phyloP scores from a whole-genome alignment of 2,329 filamentous ascomycete species.

The Fusarium sulawesiense region DNA sequence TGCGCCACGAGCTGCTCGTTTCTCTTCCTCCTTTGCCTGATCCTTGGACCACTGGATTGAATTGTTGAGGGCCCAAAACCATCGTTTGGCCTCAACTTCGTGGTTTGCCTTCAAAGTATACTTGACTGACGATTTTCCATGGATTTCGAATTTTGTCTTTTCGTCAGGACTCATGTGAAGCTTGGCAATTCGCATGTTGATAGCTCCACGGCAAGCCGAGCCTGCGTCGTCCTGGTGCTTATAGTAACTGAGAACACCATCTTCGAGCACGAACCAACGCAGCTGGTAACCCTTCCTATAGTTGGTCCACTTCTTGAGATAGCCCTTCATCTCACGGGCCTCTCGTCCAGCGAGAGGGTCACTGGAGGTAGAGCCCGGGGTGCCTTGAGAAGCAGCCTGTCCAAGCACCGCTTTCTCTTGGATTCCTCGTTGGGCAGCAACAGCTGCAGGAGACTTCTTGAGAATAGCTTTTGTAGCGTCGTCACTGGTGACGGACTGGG shows the following conservation, averaged over 20 bases:
- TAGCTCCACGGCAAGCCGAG: constrained; percentile 94
- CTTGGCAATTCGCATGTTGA: constrained; percentile 97
- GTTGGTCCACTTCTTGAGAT: constrained; percentile 99
- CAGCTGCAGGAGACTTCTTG: constrained; percentile 93
- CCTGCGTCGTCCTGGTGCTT: constrained; percentile 98
- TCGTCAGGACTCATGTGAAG: constrained; percentile 97
- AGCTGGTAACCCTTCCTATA: constrained; percentile 97
- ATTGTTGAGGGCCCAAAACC: constrained; percentile 99
- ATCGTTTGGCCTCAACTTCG: constrained; percentile 96
- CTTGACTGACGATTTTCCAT: constrained; percentile 97
- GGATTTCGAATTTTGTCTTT: constrained; percentile 97
- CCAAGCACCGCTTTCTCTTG: constrained; percentile 97
- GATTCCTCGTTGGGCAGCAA: constrained; percentile 92
- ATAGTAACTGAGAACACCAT: constrained; percentile 97
- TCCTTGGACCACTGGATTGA: constrained; percentile 99
- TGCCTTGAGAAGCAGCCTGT: constrained; percentile 70
- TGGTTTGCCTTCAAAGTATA: constrained; percentile 98
- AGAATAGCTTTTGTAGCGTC: constrained; percentile 88
- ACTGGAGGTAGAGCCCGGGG: constrained; percentile 63
- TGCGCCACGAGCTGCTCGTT: constrained; percentile 77
- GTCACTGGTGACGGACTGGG: constrained; percentile 96
- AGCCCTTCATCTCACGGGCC: constrained; percentile 96
- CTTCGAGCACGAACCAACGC: constrained; percentile 97
- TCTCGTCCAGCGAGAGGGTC: constrained; percentile 81
- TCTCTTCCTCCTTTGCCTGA: constrained; percentile 91